Base-by-base conservation (phyloP, 2,329 filamentous ascomycete species). In the Verticillium dahliae region DNA sequence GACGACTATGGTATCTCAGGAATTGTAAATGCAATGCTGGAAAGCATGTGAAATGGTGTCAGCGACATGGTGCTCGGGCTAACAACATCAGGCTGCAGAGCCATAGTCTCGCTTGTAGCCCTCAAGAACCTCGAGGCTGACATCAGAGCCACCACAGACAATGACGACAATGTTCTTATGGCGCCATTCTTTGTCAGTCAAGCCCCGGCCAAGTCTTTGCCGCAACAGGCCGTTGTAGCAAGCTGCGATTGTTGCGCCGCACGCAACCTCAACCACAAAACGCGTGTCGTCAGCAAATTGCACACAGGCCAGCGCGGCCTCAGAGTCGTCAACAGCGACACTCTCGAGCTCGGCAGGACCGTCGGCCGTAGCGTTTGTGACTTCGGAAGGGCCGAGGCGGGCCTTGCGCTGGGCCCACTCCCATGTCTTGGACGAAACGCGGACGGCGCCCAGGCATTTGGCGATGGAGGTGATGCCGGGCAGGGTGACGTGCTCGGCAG, bases 271-370 rank as follows among this genome's bases (percentile, higher is more conserved):
- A 3, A 97, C 91, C 61, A 97, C 78, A 61, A 94, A 76, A 34
- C 90, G 80, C 68, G 93, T 90, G 63, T 96, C 92, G 66, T 97
- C 90, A 10, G 91, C 88, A 64, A 97, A 87, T 31, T 85, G 80
- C 69, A 89, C 86, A 60, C 89, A 90, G 2, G 88, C 92, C 75
- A 88, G 84, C 22, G 90, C 91, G 0, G 94, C 93, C 69, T 95
- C 90, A 3, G 86, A 86, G 68, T 96, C 91, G 2, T 80, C 81
- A 9, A 95, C 78, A 0, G 92, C 88, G 2, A 84, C 75, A 64
- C 82, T 87, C 45, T 80, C 78, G 39, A 83, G 72, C 1, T 76
- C 73, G n/a, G 58, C 58, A 10, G 45, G 45, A 13, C 45, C 39
- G 2, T 13, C 45, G 6, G 31, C 41, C 15, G 31, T 33, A 9